Evolutionary conservation across 2,329 filamentous ascomycete genomes (phyloP), one percentile per base, ranked within the genome.

Genomic region (Pochonia chlamydosporia): DNA sequence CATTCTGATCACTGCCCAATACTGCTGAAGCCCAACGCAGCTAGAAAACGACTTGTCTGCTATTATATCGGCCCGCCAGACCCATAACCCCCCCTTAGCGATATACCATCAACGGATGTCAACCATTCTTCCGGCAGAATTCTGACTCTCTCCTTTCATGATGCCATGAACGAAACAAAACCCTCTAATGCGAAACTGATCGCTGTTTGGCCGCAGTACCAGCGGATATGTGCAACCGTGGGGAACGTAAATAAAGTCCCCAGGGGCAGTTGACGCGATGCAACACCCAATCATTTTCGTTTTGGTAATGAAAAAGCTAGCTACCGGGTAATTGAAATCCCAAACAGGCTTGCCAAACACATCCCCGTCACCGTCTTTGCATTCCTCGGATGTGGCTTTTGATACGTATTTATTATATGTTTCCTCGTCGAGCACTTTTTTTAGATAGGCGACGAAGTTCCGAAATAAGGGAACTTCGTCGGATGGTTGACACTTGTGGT

Each of bases 301-400:
- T 37, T 49, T 35, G 1, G 28, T 36, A 16, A 46, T 39, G 33
- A 46, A 47, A 25, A 47, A 25, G 48, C 48, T 47, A 25, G 44
- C 35, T 24, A 24, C 44, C 2, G 44, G 48, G 25, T 49, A 49
- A 11, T 49, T 40, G 30, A 49, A 49, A 35, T 49, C 43, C 47
- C 43, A 49, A 13, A 49, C 37, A 20, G 43, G 48, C 33, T 50
- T 47, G n/a, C 48, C 48, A 36, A 47, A 50, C n/a, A 6, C 31
- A 46, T 37, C 21, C 14, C 37, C 47, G 30, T 49, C 37, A 14
- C 33, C 43, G 3, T 43, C 16, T 36, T 46, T 24, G 16, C 31
- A 14, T 14, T 36, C 33, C 20, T 46, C 20, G 24, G 43, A 36
- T n/a, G 35, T 26, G 7, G 18, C 24, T 14, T 9, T 24, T 1